Evolutionary conservation across 2,329 filamentous ascomycete genomes (phyloP).

Genomic region (Elsinoe ampelina): DNA sequence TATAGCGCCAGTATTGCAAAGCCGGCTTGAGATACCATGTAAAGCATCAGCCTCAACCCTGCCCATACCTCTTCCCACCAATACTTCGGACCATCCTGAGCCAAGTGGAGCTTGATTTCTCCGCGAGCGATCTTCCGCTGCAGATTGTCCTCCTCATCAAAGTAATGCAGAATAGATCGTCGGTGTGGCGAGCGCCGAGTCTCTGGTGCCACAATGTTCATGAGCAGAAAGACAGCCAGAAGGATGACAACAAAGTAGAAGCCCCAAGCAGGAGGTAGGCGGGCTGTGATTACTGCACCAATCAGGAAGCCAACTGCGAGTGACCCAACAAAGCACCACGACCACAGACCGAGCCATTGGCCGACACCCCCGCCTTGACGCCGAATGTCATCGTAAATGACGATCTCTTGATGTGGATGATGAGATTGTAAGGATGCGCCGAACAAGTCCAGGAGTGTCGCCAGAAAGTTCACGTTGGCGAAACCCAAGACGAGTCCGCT

Average conservation of each 20-base stretch:
- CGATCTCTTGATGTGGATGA: constrained; percentile 63
- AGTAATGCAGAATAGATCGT: constrained; percentile 57
- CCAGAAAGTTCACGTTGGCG: constrained; percentile 67
- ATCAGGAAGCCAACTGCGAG: constrained; percentile 62
- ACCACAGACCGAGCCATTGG: constrained; percentile 70
- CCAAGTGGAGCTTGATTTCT: constrained; percentile 67
- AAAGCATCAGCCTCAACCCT: constrained; percentile 54
- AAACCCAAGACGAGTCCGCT: constrained; percentile 65
- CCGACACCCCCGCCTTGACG: constrained; percentile 70
- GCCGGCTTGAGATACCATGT: constrained; percentile 66
- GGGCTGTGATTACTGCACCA: constrained; percentile 60
- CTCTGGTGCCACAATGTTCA: constrained; percentile 65
- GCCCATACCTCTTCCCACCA: constrained; percentile 70
- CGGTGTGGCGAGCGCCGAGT: constrained; percentile 61
- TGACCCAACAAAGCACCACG: constrained; percentile 66
- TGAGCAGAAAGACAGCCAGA: constrained; percentile 53
- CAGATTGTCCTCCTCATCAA: constrained; percentile 40
- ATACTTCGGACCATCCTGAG: constrained; percentile 61
- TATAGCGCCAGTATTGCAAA: constrained; percentile 67
- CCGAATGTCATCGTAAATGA: constrained; percentile 57
- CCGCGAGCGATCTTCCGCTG: constrained; percentile 55
- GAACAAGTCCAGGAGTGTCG: constrained; percentile 63
- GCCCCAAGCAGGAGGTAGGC: constrained; percentile 58
- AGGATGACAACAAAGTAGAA: constrained; percentile 66
- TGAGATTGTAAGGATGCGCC: constrained; percentile 65